These are phyloP conservation scores for Myxozyma kluyveri DNA, from an alignment of 805 yeast genomes.

Conservation along the genomic window DNA sequence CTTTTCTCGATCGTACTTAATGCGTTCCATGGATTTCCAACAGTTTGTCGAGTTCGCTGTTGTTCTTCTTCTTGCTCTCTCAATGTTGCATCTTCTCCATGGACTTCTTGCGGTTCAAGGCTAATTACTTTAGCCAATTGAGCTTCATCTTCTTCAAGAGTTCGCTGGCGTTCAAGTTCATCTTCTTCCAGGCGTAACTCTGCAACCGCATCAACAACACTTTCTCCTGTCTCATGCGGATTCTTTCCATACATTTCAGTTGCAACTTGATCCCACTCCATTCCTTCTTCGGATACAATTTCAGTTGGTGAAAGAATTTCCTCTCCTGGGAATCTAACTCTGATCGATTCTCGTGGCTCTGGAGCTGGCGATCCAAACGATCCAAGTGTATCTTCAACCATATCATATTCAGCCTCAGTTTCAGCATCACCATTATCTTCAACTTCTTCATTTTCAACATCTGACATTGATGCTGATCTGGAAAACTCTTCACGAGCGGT, in stretches of 20 bases:
- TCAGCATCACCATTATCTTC: too few relatives aligned
- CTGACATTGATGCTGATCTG: too few relatives aligned
- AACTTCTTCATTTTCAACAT: too few relatives aligned
- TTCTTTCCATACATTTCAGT: conserved; percentile 9
- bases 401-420: too few relatives aligned
- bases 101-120: too few relatives aligned
- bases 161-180: conserved; percentile 1
- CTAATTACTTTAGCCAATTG: conserved; percentile 3
- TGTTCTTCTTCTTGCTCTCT: too few relatives aligned
- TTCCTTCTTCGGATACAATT: background rate
- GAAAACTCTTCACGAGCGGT: too few relatives aligned
- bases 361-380: too few relatives aligned
- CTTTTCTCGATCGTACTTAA: conserved; percentile 5
- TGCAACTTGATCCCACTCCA: conserved; percentile 21
- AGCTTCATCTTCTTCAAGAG: conserved; percentile 7
- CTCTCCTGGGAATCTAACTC: too few relatives aligned
- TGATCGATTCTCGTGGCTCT: too few relatives aligned
- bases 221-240: background rate
- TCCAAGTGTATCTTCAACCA: too few relatives aligned
- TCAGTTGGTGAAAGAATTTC: conserved; percentile 6
- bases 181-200: conserved; percentile 20
- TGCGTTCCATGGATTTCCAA: conserved; percentile 14
- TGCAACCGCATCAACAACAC: conserved; percentile 7
- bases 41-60: background rate
- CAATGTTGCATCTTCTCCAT: too few relatives aligned